Percentiles rank a stretch among this genome's conserved stretches.
These are phyloP conservation scores for Keithomyces neogunnii DNA, from an alignment of 2,329 filamentous ascomycete genomes.

Conservation along the genomic window DNA sequence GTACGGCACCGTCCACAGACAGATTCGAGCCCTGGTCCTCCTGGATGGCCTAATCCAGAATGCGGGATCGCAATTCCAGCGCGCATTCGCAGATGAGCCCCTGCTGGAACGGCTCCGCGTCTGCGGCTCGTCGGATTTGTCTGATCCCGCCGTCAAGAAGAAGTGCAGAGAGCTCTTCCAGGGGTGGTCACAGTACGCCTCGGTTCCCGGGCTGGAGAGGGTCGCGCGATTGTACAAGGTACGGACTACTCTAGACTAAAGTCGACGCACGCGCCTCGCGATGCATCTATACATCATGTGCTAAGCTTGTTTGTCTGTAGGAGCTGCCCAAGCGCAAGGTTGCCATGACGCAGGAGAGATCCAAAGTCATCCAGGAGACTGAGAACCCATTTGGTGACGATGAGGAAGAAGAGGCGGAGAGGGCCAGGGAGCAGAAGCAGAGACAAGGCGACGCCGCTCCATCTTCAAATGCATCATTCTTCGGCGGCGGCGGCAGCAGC, in stretches of 20 bases:
- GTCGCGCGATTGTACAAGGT: conserved; percentile 71
- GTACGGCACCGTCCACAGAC: conserved; percentile 89
- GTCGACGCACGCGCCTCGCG: background rate
- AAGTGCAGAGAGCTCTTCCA: conserved; percentile 84
- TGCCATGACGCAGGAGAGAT: conserved; percentile 66
- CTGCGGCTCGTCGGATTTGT: conserved; percentile 74
- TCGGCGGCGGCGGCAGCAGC: background rate
- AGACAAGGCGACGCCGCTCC: conserved; percentile 13
- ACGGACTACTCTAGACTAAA: conserved; percentile 8
- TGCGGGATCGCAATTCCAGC: conserved; percentile 78
- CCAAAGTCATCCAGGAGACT: conserved; percentile 75
- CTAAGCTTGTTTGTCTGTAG: conserved; percentile 20
- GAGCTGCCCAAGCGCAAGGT: conserved; percentile 61
- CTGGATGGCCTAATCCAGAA: conserved; percentile 94
- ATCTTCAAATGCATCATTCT: background rate
- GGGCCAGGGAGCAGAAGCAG: conserved; percentile 17
- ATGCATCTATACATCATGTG: background rate
- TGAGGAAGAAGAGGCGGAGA: conserved; percentile 44
- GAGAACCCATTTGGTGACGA: conserved; percentile 64
- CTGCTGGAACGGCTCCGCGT: conserved; percentile 85
- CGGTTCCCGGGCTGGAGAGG: conserved; percentile 68
- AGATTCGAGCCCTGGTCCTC: conserved; percentile 79
- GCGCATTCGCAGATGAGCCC: conserved; percentile 81
- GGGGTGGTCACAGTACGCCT: conserved; percentile 82
- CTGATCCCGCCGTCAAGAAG: conserved; percentile 75